Base-by-base conservation (phyloP, 129 eudicot genomes). In the Saussurea involucrata region DNA sequence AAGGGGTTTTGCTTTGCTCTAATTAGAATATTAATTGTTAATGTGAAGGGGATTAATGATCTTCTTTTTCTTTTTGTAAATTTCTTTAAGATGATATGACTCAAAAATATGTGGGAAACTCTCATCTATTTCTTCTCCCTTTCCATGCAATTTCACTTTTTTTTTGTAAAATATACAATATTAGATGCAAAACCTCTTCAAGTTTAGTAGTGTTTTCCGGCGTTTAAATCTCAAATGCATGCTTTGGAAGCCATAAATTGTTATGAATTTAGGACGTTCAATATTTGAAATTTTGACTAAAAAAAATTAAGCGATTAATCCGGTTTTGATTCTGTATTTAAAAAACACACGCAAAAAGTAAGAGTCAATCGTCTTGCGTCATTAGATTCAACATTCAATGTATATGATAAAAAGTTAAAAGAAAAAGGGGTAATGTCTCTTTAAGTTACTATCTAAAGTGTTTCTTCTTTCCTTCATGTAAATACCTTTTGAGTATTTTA, bases 11-110 rank as follows among this genome's bases (percentile, higher is more conserved):
- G 22, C 9, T 53, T 80, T 80, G 79, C 33, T 80, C 71, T 66
- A 66, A 73, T 80, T 80, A 80, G 83, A 80, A 80, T 80, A 24
- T 78, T 80, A 68, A 36, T 72, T 80, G 25, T 78, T 80, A 61
- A 36, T 65, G 78, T 72, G 78, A 80, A 64, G 78, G 67, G 73
- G 67, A 18, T 72, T 46, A 49, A 66, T 80, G 61, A 17, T 53
- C 22, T 53, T 73, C 64, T 80, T 64, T 42, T 64, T 42, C 10
- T 55, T 78, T 79, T 79, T 80, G 83, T 80, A 80, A 80, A 80
- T 80, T 80, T 80, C 32, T 72, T 73, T 44, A 73, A 72, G 78
- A 73, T 80, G 78, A 64, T 72, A 49, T 65, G 83, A 66, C 83
- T 73, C 33, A 18, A 49, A 66, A 46, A 11, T 73, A 55, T 80